Percentiles rank a stretch among this genome's conserved stretches.
Evolutionary conservation across 2,329 filamentous ascomycete species (phyloP).

Genomic region (Ophiosphaerella narmari): DNA sequence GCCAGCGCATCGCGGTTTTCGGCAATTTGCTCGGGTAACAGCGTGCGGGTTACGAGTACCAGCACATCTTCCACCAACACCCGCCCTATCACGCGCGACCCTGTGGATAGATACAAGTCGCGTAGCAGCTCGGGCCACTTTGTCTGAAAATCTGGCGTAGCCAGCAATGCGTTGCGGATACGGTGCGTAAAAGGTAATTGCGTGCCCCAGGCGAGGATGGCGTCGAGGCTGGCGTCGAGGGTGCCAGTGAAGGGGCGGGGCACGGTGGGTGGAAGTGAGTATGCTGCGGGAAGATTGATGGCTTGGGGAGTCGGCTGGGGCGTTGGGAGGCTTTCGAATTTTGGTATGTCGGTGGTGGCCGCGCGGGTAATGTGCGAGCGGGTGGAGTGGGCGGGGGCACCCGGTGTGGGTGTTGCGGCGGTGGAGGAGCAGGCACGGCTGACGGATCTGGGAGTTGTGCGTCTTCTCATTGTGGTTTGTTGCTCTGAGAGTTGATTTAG

Average conservation of each 20-base stretch:
- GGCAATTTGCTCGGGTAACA: conserved; percentile 33
- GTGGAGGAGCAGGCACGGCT: too few species aligned
- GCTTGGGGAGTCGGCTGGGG: too few species aligned
- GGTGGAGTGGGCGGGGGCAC: too few species aligned
- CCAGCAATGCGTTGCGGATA: conserved; percentile 2
- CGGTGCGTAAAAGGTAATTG: not conserved
- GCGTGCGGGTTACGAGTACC: conserved; percentile 27
- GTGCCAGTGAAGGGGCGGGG: conserved; percentile 31
- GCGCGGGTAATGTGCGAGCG: too few species aligned
- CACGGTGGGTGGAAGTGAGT: conserved; percentile 21
- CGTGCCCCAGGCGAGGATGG: conserved; percentile 19
- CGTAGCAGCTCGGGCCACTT: conserved; percentile 17
- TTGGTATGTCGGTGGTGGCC: too few species aligned
- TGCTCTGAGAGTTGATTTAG: too few species aligned
- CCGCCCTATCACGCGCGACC: not conserved
- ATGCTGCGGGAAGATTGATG: conserved; percentile 13
- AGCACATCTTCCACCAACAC: conserved; percentile 23
- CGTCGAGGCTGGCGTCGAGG: conserved; percentile 27
- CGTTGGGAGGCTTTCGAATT: too few species aligned
- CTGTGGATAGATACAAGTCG: not conserved
- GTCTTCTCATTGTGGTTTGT: too few species aligned
- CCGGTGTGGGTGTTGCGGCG: too few species aligned
- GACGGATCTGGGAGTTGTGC: too few species aligned
- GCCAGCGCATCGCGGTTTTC: conserved; percentile 28
- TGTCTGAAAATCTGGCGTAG: not conserved